Conservation (phyloP, 345 rosid genomes). For the Hevea brasiliensis region DNA sequence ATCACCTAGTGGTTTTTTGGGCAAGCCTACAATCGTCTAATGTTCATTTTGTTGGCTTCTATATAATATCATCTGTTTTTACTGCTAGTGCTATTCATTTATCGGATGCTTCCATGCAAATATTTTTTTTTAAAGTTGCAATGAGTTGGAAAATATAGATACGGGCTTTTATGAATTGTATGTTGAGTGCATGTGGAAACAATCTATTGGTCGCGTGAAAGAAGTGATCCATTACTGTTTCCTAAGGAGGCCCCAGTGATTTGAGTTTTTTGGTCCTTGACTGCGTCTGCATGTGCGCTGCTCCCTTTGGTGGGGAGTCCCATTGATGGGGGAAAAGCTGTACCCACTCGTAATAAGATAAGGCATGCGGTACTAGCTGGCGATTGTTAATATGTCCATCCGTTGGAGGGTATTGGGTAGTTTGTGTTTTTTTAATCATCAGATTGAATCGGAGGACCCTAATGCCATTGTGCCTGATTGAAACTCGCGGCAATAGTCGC, state of each 20-base stretch:
- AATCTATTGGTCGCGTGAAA: background rate
- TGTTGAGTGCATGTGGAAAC: background rate
- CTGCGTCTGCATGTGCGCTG: background rate
- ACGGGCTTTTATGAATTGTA: background rate
- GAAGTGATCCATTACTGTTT: background rate
- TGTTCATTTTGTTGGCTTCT: slow-evolving; percentile 5
- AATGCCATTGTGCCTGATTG: too few relatives aligned
- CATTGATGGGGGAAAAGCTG: background rate
- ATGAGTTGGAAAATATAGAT: background rate
- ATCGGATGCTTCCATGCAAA: background rate
- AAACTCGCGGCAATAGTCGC: too few relatives aligned
- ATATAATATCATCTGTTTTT: too few relatives aligned
- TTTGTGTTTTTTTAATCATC: too few relatives aligned
- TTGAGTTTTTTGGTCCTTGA: background rate
- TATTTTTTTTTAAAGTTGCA: background rate
- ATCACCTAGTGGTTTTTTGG: background rate
- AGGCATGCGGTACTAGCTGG: background rate
- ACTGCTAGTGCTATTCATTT: background rate
- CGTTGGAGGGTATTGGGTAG: too few relatives aligned
- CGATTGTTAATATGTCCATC: too few relatives aligned
- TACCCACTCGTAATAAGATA: slow-evolving; percentile 7
- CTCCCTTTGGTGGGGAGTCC: background rate
- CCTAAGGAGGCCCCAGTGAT: background rate
- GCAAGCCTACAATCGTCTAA: background rate
- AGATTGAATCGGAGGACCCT: too few relatives aligned